These are phyloP conservation scores for Colletotrichum graminicola DNA, from an alignment of 2,329 filamentous ascomycete species.

Conservation along the genomic window DNA sequence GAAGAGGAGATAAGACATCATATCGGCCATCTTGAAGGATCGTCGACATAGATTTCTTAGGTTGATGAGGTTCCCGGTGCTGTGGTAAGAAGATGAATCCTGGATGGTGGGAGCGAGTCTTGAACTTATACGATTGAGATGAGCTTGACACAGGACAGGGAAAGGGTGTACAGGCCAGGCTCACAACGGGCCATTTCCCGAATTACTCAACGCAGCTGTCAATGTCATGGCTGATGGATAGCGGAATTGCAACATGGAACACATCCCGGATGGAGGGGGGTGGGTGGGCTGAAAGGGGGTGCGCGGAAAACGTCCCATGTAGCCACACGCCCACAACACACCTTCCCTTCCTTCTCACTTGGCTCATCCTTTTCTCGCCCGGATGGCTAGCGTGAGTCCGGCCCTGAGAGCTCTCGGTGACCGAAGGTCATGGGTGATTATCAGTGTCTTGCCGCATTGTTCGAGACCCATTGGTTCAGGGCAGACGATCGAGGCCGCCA, in stretches of 20 bases:
- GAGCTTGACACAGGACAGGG: slow-evolving; percentile 27
- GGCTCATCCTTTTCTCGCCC: slow-evolving; percentile 41
- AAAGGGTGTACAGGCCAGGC: slow-evolving; percentile 31
- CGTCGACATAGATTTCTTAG: slow-evolving; percentile 47
- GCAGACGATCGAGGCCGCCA: slow-evolving; percentile 38
- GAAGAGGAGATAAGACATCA: slow-evolving; percentile 72
- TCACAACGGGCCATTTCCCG: slow-evolving; percentile 35
- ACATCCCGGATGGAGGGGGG: slow-evolving; percentile 41
- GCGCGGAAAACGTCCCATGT: slow-evolving; percentile 38
- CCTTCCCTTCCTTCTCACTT: slow-evolving; percentile 34
- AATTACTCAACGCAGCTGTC: slow-evolving; percentile 46
- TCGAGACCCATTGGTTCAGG: slow-evolving; percentile 43
- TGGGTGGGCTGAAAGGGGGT: slow-evolving; percentile 40
- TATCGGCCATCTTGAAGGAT: slow-evolving; percentile 57
- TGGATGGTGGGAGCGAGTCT: slow-evolving; percentile 38
- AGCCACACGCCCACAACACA: slow-evolving; percentile 44
- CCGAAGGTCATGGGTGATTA: slow-evolving; percentile 57
- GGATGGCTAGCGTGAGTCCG: slow-evolving; percentile 50
- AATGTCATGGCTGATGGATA: slow-evolving; percentile 43
- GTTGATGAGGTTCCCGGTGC: slow-evolving; percentile 42
- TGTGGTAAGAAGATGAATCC: slow-evolving; percentile 22
- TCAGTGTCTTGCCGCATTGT: slow-evolving; percentile 54
- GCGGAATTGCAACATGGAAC: slow-evolving; percentile 43
- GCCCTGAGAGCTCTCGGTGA: slow-evolving; percentile 56
- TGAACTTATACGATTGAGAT: slow-evolving; percentile 44